These are phyloP conservation scores for Odontarrhena argentea DNA, from an alignment of 345 rosid species.

Conservation along the genomic window DNA sequence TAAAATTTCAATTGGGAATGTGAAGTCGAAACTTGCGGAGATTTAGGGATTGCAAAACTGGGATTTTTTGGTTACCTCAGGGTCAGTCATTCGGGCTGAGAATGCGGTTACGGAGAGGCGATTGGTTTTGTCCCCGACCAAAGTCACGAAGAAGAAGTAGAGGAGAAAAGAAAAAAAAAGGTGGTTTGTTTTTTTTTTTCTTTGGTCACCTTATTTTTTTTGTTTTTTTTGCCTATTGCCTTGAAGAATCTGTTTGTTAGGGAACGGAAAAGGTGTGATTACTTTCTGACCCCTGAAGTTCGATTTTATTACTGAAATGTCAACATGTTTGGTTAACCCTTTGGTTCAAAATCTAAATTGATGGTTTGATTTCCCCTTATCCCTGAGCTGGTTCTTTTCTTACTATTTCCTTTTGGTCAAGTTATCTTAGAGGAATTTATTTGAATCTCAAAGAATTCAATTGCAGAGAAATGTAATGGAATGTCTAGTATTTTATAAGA, in stretches of 20 bases:
- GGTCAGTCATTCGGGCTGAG: constrained; percentile 40
- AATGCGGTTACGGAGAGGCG: constrained; percentile 31
- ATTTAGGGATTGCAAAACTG: constrained; percentile 18
- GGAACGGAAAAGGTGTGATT: constrained; percentile 15
- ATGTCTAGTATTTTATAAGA: too few relatives aligned
- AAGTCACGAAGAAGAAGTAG: constrained; percentile 34
- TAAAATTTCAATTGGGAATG: constrained; percentile 20
- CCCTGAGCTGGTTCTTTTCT: not conserved
- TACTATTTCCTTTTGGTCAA: too few relatives aligned
- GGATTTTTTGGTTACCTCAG: constrained; percentile 34
- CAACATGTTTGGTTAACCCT: not conserved
- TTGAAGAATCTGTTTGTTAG: constrained; percentile 40
- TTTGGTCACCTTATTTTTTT: not conserved
- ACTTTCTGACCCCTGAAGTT: constrained; percentile 6
- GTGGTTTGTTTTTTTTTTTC: constrained; percentile 30
- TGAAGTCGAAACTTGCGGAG: not conserved
- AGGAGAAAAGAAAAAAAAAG: constrained; percentile 6
- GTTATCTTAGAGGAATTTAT: too few relatives aligned
- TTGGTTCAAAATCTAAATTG: not conserved
- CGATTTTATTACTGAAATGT: constrained; percentile 6
- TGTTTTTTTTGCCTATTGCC: constrained; percentile 25
- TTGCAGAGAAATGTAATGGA: too few relatives aligned
- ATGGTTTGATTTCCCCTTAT: constrained; percentile 9
- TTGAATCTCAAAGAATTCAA: too few relatives aligned
- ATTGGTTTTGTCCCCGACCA: constrained; percentile 18